Evolutionary conservation across 176 grass and related monocot genomes (phyloP).

Genomic region (Carex cristatella): DNA sequence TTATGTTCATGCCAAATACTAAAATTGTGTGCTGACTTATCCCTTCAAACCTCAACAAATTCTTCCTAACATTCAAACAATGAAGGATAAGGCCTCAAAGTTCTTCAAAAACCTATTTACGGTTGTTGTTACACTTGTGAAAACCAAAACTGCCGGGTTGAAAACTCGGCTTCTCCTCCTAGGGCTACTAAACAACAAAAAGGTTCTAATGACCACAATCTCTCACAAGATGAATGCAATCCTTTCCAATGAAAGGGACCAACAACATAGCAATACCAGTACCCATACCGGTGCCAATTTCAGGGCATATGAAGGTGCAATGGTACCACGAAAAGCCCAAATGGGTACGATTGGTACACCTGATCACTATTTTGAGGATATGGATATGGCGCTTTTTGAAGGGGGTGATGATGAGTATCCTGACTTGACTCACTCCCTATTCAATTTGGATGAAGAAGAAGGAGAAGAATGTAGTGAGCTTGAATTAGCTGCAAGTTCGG

Average conservation of each 20-base stretch:
- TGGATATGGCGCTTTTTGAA: slow-evolving; percentile 14
- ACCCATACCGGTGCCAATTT: neutral
- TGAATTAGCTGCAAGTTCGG: slow-evolving; percentile 8
- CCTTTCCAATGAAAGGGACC: slow-evolving; percentile 10
- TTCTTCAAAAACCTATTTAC: slow-evolving; percentile 34
- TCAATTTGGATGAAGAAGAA: slow-evolving; percentile 22
- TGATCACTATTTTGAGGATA: neutral
- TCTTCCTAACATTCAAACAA: slow-evolving; percentile 4
- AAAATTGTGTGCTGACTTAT: neutral
- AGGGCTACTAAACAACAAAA: slow-evolving; percentile 30
- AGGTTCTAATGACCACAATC: slow-evolving; percentile 31
- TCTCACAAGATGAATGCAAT: slow-evolving; percentile 33
- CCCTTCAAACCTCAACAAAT: neutral
- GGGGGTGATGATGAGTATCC: slow-evolving; percentile 27
- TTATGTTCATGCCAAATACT: slow-evolving; percentile 9
- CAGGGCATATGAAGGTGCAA: slow-evolving; percentile 10
- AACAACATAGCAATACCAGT: neutral
- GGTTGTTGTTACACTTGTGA: slow-evolving; percentile 15
- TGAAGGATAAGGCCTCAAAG: slow-evolving; percentile 35
- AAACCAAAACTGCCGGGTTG: slow-evolving; percentile 28
- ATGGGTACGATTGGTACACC: neutral
- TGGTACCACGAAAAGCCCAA: neutral
- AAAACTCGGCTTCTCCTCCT: slow-evolving; percentile 31
- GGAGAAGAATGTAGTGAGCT: slow-evolving; percentile 17
- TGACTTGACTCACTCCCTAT: slow-evolving; percentile 29